Conservation (phyloP, 441 rosid species). For the Cnidoscolus chayamansa region DNA sequence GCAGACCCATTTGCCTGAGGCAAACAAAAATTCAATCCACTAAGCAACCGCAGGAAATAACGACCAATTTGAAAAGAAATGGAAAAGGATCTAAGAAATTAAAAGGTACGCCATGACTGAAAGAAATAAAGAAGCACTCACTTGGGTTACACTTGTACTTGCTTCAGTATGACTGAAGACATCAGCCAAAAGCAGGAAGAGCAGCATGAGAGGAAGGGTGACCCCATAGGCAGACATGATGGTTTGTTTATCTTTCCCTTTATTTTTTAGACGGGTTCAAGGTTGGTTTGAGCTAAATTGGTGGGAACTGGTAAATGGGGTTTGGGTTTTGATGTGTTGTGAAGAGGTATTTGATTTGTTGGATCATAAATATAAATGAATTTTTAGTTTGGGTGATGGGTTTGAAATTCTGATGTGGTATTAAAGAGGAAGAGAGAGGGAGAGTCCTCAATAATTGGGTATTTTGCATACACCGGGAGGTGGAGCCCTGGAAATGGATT, state of each 20-base stretch:
- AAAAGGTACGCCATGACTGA: neutral
- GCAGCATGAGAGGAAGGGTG: conserved; percentile 26
- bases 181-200: conserved; percentile 16
- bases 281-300: neutral
- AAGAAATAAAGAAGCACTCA: conserved; percentile 23
- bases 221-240: conserved; percentile 33
- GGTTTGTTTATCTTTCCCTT: neutral
- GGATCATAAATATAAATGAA: conserved; percentile 19
- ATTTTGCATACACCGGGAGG: neutral
- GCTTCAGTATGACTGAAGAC: conserved; percentile 26
- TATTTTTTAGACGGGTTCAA: conserved; percentile 7
- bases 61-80: conserved; percentile 6
- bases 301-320: conserved; percentile 11
- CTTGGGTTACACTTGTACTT: conserved; percentile 24
- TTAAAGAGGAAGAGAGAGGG: neutral
- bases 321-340: conserved; percentile 2
- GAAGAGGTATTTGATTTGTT: neutral
- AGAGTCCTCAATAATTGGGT: neutral
- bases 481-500: neutral
- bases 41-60: conserved; percentile 10
- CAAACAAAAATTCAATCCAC: conserved; percentile 22
- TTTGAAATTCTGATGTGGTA: conserved; percentile 4
- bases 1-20: conserved; percentile 54
- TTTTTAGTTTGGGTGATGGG: conserved; percentile 7
- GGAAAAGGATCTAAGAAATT: conserved; percentile 32